phyloP scores from a whole-genome alignment of 768 basidiomycete species.

The Agrocybe praecox region DNA sequence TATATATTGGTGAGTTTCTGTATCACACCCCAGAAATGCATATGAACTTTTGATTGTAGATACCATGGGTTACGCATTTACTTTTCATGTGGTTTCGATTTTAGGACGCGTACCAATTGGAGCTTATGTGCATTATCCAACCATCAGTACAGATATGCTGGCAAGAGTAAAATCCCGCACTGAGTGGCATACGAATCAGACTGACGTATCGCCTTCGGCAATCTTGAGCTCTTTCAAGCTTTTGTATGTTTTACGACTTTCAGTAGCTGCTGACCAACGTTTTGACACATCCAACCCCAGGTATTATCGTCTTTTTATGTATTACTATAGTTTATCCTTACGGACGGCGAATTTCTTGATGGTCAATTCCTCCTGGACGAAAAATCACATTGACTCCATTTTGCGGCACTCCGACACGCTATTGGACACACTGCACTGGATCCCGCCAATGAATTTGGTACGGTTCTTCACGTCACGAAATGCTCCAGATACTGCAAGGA shows the following conservation, averaged over 20 bases:
- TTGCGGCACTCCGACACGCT: slow-evolving; percentile 56
- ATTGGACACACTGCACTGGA: slow-evolving; percentile 47
- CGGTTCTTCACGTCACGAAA: slow-evolving; percentile 24
- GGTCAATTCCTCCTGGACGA: slow-evolving; percentile 98
- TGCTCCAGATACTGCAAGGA: slow-evolving; percentile 34
- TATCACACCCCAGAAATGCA: background rate
- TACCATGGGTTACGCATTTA: slow-evolving; percentile 98
- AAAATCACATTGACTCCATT: slow-evolving; percentile 78
- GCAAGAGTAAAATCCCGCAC: slow-evolving; percentile 66
- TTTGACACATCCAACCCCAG: slow-evolving; percentile 35
- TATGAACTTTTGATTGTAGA: slow-evolving; percentile 50
- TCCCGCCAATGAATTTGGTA: slow-evolving; percentile 44
- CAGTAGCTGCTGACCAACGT: background rate
- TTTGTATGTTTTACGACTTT: slow-evolving; percentile 37
- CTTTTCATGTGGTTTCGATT: slow-evolving; percentile 74
- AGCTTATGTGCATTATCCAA: slow-evolving; percentile 96
- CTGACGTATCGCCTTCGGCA: slow-evolving; percentile 53
- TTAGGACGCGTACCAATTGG: slow-evolving; percentile 74
- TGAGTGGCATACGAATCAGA: slow-evolving; percentile 64
- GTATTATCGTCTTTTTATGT: slow-evolving; percentile 90
- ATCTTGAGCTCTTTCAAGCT: slow-evolving; percentile 65
- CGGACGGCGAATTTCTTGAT: slow-evolving; percentile 75
- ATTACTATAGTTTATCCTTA: slow-evolving; percentile 77
- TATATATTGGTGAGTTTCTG: slow-evolving; percentile 76
- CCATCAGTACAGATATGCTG: slow-evolving; percentile 94